Conservation (phyloP, 352 stramenopile species). For the Phytopythium litorale region DNA sequence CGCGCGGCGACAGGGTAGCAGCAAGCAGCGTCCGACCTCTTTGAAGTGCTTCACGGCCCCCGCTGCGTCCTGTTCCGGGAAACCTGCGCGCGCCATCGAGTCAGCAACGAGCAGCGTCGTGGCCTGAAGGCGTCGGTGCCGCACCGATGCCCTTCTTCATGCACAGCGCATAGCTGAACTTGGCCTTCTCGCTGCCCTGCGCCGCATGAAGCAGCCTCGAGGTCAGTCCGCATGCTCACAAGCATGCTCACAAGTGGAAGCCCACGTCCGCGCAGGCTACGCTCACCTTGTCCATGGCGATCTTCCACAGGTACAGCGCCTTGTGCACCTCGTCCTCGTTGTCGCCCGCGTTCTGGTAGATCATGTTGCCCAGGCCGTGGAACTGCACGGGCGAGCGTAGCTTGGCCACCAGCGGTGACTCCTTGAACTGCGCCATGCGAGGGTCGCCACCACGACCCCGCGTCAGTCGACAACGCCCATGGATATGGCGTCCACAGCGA, state of each 20-base stretch:
- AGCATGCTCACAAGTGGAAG: too few species aligned
- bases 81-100: conserved; percentile 23
- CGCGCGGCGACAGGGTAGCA: too few species aligned
- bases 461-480: too few species aligned
- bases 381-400: conserved; percentile 56
- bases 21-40: conserved; percentile 31
- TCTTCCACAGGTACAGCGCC: conserved; percentile 72
- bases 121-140: background rate
- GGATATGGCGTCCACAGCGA: too few species aligned
- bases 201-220: background rate
- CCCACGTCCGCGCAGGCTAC: background rate
- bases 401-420: conserved; percentile 51
- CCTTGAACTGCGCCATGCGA: conserved; percentile 40
- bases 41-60: conserved; percentile 67
- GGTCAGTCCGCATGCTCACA: background rate
- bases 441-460: too few species aligned
- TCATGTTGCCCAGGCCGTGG: conserved; percentile 76
- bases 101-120: background rate
- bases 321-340: conserved; percentile 66
- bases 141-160: conserved; percentile 76
- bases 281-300: conserved; percentile 71
- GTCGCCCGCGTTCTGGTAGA: conserved; percentile 72
- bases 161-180: conserved; percentile 83
- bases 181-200: conserved; percentile 73
- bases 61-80: conserved; percentile 48